Conservation (phyloP, 2,329 filamentous ascomycete genomes). For the Colletotrichum zoysiae region DNA sequence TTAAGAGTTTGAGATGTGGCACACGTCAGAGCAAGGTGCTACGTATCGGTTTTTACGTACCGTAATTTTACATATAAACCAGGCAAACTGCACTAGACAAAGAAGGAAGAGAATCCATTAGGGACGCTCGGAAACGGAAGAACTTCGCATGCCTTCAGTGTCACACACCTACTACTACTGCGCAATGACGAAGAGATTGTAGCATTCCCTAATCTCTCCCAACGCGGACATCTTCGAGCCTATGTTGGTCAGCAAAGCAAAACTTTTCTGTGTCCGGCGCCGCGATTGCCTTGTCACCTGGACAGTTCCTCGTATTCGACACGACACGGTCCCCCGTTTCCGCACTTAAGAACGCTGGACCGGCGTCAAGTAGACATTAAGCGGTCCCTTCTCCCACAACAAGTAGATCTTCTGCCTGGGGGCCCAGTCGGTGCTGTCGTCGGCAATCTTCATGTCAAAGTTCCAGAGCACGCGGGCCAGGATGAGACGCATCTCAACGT, state of each 20-base stretch:
- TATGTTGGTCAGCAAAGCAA: neutral
- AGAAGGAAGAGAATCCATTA: neutral
- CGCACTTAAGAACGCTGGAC: slow-evolving; percentile 14
- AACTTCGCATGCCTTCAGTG: neutral
- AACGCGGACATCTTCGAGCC: neutral
- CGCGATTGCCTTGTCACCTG: neutral
- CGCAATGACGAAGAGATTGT: neutral
- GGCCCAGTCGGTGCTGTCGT: slow-evolving; percentile 53
- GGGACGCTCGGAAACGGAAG: neutral
- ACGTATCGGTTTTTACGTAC: too few relatives aligned
- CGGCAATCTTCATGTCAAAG: slow-evolving; percentile 58
- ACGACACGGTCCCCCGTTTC: too few relatives aligned
- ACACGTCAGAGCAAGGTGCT: too few relatives aligned
- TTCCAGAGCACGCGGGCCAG: slow-evolving; percentile 59
- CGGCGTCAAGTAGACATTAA: slow-evolving; percentile 34
- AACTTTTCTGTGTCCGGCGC: neutral
- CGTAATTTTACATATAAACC: too few relatives aligned
- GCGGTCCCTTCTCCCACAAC: slow-evolving; percentile 36
- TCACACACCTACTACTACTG: rapidly evolving
- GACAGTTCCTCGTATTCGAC: neutral
- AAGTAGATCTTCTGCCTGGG: slow-evolving; percentile 39
- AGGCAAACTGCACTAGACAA: too few relatives aligned
- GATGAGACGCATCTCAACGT: slow-evolving; percentile 63
- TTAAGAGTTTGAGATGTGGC: too few relatives aligned
- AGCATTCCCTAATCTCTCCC: neutral